Evolutionary conservation across 2,329 filamentous ascomycete species (phyloP).

Genomic region (Ceratocystiopsis sp.): DNA sequence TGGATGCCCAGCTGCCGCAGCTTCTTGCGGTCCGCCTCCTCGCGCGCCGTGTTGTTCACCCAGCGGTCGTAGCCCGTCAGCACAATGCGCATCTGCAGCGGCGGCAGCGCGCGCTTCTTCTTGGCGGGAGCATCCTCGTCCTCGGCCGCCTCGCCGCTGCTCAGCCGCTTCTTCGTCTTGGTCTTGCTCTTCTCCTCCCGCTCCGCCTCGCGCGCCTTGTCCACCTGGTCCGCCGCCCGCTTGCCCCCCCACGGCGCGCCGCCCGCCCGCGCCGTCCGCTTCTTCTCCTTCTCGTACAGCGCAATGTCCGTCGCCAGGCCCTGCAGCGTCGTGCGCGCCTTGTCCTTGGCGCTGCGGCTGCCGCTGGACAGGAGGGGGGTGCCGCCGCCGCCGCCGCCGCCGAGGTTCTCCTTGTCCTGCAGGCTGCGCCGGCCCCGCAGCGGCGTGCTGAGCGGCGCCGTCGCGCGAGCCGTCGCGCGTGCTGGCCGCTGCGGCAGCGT

Average conservation of each 20-base stretch:
- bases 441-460: slow-evolving; percentile 21
- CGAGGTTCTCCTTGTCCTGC: slow-evolving; percentile 67
- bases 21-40: slow-evolving; percentile 68
- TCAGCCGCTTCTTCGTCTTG: slow-evolving; percentile 29
- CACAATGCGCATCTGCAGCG: slow-evolving; percentile 57
- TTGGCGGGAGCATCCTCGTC: slow-evolving; percentile 34
- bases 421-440: slow-evolving; percentile 13
- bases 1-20: slow-evolving; percentile 70
- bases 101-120: slow-evolving; percentile 40
- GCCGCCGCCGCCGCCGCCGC: too few species aligned
- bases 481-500: slow-evolving; percentile 1
- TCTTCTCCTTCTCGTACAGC: slow-evolving; percentile 85
- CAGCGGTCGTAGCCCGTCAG: slow-evolving; percentile 75
- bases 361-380: slow-evolving; percentile 54
- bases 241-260: slow-evolving; percentile 43
- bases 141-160: slow-evolving; percentile 10
- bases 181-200: slow-evolving; percentile 37
- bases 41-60: slow-evolving; percentile 54
- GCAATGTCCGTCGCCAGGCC: slow-evolving; percentile 69
- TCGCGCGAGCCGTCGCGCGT: background rate
- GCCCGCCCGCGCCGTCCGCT: slow-evolving; percentile 40
- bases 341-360: slow-evolving; percentile 75
- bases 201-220: slow-evolving; percentile 38
- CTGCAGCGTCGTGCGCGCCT: slow-evolving; percentile 62
- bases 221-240: slow-evolving; percentile 39